Evolutionary conservation across 306 rosid genomes (phyloP).

Genomic region (Hippophae rhamnoides): DNA sequence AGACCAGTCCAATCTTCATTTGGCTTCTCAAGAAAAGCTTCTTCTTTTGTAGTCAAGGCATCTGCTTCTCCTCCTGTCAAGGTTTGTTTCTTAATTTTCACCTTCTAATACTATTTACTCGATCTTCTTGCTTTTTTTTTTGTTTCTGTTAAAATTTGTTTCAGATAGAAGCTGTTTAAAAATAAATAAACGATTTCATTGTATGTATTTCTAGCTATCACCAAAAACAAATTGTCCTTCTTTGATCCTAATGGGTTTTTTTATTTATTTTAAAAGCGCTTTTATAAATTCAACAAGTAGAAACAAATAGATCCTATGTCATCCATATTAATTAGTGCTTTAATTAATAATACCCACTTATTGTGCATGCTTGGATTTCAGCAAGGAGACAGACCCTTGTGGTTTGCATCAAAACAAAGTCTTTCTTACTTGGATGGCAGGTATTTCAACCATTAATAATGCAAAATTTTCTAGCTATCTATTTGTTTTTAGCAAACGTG

Average conservation of each 20-base stretch:
- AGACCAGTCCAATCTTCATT: constrained; percentile 36
- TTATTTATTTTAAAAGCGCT: too few species aligned
- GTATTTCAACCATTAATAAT: constrained; percentile 20
- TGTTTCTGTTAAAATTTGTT: too few species aligned
- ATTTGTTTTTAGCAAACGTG: too few species aligned
- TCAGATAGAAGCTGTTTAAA: too few species aligned
- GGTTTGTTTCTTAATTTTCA: constrained; percentile 27
- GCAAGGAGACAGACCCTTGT: constrained; percentile 83
- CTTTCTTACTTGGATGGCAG: constrained; percentile 97
- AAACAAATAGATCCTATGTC: too few species aligned
- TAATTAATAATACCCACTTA: background rate
- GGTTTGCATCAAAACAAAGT: constrained; percentile 98
- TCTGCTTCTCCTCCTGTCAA: constrained; percentile 74
- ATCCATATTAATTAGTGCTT: background rate
- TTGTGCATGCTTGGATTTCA: constrained; percentile 24
- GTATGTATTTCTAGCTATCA: too few species aligned
- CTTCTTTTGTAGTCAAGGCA: constrained; percentile 72
- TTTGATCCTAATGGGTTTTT: too few species aligned
- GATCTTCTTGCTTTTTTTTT: too few species aligned
- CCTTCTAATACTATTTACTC: background rate
- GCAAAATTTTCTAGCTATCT: too few species aligned
- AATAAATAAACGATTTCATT: too few species aligned
- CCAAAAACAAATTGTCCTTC: too few species aligned
- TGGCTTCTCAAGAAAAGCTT: constrained; percentile 35
- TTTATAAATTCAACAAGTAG: too few species aligned